Evolutionary conservation across 106 monocot genomes (phyloP).

Genomic region (Dioscorea dumetorum): DNA sequence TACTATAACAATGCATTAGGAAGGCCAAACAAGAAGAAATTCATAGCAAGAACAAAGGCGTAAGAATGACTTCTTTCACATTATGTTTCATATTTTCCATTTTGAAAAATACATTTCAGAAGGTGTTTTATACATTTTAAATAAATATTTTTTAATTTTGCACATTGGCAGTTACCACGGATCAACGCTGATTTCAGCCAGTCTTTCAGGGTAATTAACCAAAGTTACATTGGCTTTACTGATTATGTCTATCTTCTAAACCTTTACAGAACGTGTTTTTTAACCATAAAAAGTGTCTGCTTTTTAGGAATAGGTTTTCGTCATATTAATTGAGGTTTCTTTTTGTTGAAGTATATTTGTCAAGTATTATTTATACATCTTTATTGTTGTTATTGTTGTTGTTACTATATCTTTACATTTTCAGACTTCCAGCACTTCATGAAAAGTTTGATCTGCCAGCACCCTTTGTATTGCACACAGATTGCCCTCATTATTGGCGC

Average conservation of each 20-base stretch:
- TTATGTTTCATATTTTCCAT: not conserved
- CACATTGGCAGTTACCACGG: constrained; percentile 78
- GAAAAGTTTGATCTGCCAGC: constrained; percentile 96
- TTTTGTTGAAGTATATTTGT: too few relatives aligned
- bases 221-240: not conserved
- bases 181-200: constrained; percentile 87
- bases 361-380: too few relatives aligned
- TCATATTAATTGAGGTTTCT: too few relatives aligned
- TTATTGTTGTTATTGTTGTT: too few relatives aligned
- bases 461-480: constrained; percentile 92
- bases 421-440: constrained; percentile 85
- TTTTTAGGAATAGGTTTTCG: too few relatives aligned
- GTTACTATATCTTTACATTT: not conserved
- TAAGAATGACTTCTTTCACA: constrained; percentile 15
- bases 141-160: not conserved
- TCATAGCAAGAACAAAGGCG: constrained; percentile 93
- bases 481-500: constrained; percentile 99
- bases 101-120: not conserved
- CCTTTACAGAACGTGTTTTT: too few relatives aligned
- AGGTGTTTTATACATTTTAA: too few relatives aligned
- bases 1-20: constrained; percentile 99
- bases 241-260: not conserved
- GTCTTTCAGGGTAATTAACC: constrained; percentile 76
- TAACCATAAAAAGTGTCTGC: too few relatives aligned
- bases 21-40: constrained; percentile 94